phyloP scores from a whole-genome alignment of 2,329 filamentous ascomycete species.

The Triangularia verruculosa region DNA sequence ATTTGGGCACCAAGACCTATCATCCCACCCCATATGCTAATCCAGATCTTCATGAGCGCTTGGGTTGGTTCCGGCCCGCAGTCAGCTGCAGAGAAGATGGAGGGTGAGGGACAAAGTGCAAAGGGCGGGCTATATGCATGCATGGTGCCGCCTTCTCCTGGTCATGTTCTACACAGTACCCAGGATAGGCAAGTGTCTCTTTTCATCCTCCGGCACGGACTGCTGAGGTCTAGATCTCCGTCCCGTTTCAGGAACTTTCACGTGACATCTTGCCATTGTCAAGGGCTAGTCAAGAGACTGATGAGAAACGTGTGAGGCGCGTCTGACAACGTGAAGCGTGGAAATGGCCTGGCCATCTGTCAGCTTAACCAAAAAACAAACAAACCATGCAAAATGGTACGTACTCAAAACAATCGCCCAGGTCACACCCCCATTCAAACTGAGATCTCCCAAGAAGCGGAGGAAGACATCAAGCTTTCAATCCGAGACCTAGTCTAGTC shows the following conservation, averaged over 20 bases:
- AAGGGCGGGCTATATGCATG: not conserved
- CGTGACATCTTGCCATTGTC: not conserved
- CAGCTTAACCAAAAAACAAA: not conserved
- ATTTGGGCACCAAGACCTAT: not conserved
- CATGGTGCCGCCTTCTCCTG: not conserved
- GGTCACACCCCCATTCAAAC: not conserved
- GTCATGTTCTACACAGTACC: too few species aligned
- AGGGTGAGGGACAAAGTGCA: not conserved
- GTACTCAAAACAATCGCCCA: not conserved
- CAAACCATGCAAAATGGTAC: not conserved
- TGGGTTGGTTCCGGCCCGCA: not conserved
- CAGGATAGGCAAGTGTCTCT: too few species aligned
- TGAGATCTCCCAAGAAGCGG: not conserved
- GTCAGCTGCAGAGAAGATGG: not conserved
- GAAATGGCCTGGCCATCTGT: not conserved
- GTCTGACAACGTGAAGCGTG: not conserved
- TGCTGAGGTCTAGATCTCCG: not conserved
- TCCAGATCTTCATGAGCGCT: not conserved
- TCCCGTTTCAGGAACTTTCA: not conserved
- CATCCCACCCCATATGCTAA: not conserved
- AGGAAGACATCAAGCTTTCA: not conserved
- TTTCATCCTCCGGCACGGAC: not conserved
- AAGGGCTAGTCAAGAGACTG: not conserved
- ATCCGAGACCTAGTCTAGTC: not conserved
- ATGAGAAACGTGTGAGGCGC: not conserved